A percentile compares a stretch with the other conserved stretches of the same genome.
Evolutionary conservation across 1,284 basidiomycete species (phyloP).

Genomic region (Bjerkandera adusta): DNA sequence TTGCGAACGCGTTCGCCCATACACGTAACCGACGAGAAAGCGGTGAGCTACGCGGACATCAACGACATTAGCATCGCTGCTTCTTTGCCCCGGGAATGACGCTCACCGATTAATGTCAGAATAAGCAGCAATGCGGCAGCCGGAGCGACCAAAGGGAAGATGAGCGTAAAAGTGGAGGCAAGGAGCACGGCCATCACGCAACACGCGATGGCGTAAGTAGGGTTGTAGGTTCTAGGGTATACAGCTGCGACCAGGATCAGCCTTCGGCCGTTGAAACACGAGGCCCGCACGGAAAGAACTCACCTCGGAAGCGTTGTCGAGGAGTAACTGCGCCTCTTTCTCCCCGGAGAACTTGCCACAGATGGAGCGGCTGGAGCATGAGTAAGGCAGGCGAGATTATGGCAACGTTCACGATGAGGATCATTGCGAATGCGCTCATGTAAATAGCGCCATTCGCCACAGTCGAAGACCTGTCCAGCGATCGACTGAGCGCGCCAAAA

Average conservation of each 20-base stretch:
- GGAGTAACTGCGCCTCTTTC: constrained; percentile 67
- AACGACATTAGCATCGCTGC: neutral
- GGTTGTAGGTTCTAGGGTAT: constrained; percentile 71
- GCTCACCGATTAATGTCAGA: constrained; percentile 62
- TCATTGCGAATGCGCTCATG: constrained; percentile 61
- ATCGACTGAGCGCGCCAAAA: constrained; percentile 50
- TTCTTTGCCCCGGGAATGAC: neutral
- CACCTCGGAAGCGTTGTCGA: constrained; percentile 76
- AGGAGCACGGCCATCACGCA: constrained; percentile 70
- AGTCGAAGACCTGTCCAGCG: constrained; percentile 39
- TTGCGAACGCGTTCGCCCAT: constrained; percentile 64
- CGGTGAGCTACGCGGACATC: constrained; percentile 57
- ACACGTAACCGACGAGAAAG: constrained; percentile 74
- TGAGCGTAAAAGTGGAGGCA: constrained; percentile 65
- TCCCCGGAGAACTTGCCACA: constrained; percentile 53
- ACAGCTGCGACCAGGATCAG: constrained; percentile 45
- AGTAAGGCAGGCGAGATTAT: constrained; percentile 70
- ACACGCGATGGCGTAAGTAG: constrained; percentile 61
- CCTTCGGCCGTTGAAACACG: constrained; percentile 4
- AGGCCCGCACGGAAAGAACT: constrained; percentile 22
- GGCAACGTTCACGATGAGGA: constrained; percentile 65
- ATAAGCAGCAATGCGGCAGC: constrained; percentile 66
- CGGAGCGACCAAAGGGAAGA: constrained; percentile 76
- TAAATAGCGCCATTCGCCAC: constrained; percentile 73
- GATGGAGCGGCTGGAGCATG: constrained; percentile 63